These are phyloP conservation scores for Didymella sp. DNA, from an alignment of 2,329 filamentous ascomycete species.

Conservation along the genomic window DNA sequence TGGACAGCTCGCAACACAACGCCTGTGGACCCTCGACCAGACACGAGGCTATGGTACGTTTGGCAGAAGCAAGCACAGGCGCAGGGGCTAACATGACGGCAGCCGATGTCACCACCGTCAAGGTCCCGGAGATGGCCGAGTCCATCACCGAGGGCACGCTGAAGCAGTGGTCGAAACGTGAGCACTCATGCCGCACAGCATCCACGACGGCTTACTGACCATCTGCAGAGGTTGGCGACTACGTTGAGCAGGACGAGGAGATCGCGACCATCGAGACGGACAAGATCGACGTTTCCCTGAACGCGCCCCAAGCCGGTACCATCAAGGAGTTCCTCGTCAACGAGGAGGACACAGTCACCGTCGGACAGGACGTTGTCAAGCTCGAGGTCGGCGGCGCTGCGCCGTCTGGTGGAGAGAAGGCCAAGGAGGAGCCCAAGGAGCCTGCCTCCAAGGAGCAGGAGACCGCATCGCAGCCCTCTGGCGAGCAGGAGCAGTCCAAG, in stretches of 20 bases:
- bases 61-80: background rate
- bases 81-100: constrained; percentile 3
- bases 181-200: constrained; percentile 23
- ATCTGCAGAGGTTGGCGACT: constrained; percentile 78
- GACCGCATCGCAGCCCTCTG: constrained; percentile 62
- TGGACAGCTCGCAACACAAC: constrained; percentile 36
- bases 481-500: constrained; percentile 56
- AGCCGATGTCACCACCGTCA: constrained; percentile 79
- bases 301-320: constrained; percentile 86
- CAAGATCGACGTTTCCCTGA: constrained; percentile 99
- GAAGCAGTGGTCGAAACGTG: constrained; percentile 90
- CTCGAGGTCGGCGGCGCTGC: constrained; percentile 73
- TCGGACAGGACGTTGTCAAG: constrained; percentile 89
- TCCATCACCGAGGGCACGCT: constrained; percentile 97
- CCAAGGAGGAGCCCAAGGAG: constrained; percentile 65
- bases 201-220: constrained; percentile 16
- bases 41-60: constrained; percentile 46
- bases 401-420: constrained; percentile 59
- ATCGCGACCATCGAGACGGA: constrained; percentile 99
- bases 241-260: constrained; percentile 94
- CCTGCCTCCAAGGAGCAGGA: constrained; percentile 64
- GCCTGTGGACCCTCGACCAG: constrained; percentile 40
- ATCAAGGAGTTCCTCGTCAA: constrained; percentile 91
- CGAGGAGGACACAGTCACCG: constrained; percentile 93
- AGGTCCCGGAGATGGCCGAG: constrained; percentile 98